Percentiles rank a stretch among this genome's conserved stretches.
phyloP scores from a whole-genome alignment of 768 basidiomycete genomes.

The Naganishia vishniacii region DNA sequence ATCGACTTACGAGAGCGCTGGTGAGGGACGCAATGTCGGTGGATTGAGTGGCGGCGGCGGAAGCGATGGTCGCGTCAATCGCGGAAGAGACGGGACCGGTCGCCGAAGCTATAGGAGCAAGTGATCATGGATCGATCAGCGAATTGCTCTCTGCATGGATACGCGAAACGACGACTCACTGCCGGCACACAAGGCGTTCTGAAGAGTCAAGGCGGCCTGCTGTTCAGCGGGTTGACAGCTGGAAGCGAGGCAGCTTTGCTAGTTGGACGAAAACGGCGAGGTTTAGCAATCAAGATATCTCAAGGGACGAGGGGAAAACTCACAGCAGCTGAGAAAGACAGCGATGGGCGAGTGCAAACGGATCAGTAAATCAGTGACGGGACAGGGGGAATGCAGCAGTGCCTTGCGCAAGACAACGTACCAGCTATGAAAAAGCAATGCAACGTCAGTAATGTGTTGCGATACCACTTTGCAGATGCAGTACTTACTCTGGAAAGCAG shows the following conservation, averaged over 20 bases:
- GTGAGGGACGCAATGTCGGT: slow-evolving; percentile 34
- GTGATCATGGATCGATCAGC: background rate
- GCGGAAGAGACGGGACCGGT: slow-evolving; percentile 23
- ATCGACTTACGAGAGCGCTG: slow-evolving; percentile 10
- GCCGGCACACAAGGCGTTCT: slow-evolving; percentile 35
- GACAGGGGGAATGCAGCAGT: background rate
- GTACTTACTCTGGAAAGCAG: slow-evolving; percentile 37
- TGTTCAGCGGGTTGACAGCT: slow-evolving; percentile 41
- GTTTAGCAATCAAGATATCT: background rate
- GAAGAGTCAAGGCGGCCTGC: slow-evolving; percentile 34
- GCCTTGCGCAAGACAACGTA: background rate
- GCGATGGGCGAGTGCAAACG: background rate
- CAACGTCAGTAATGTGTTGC: background rate
- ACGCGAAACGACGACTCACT: slow-evolving; percentile 1
- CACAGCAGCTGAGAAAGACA: background rate
- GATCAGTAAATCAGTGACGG: too few species aligned
- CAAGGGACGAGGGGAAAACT: background rate
- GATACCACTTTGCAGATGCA: too few species aligned
- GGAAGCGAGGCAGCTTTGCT: slow-evolving; percentile 18
- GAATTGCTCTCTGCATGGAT: too few species aligned
- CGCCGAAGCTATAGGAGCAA: slow-evolving; percentile 14
- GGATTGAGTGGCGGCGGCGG: slow-evolving; percentile 4
- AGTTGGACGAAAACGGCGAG: background rate
- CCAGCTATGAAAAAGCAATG: background rate
- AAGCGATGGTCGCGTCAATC: slow-evolving; percentile 5